Evolutionary conservation across 805 yeast species (phyloP).

Genomic region (Jamesozyma spencerorum): DNA sequence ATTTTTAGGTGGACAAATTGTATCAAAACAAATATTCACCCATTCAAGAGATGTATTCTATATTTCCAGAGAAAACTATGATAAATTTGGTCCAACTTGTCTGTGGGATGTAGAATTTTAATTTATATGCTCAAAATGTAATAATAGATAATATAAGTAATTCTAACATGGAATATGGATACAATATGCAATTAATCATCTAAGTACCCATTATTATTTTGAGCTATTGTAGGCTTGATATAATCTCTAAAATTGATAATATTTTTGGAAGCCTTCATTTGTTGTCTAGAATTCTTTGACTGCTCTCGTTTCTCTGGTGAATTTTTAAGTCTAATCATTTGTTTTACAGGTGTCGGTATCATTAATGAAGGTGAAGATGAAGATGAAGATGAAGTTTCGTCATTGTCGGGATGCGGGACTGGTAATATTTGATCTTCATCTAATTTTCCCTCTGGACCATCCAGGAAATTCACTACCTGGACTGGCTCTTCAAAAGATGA

Average conservation of each 20-base stretch:
- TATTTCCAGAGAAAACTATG: conserved; percentile 60
- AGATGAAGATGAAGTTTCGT: conserved; percentile 4
- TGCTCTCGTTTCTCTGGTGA: conserved; percentile 13
- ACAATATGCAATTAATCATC: conserved; percentile 11
- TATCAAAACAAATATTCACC: conserved; percentile 74
- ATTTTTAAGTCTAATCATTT: conserved; percentile 15
- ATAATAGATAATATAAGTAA: neutral
- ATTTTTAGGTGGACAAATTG: conserved; percentile 81
- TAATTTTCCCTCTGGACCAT: conserved; percentile 1
- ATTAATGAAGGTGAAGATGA: conserved; percentile 15
- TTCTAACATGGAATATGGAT: neutral
- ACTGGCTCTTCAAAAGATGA: conserved; percentile 20
- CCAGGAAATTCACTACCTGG: conserved; percentile 14
- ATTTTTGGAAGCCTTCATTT: conserved; percentile 3
- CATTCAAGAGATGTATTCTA: conserved; percentile 56
- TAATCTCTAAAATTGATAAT: conserved; percentile 7
- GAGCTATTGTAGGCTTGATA: neutral
- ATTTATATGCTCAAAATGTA: neutral
- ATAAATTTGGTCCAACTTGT: conserved; percentile 71
- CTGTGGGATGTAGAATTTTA: conserved; percentile 57
- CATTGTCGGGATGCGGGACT: neutral
- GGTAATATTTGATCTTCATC: neutral
- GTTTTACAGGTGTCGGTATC: conserved; percentile 21
- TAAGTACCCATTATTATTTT: conserved; percentile 10
- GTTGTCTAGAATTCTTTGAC: neutral